Conservation (phyloP, 2,329 filamentous ascomycete species). For the Acarospora socialis region DNA sequence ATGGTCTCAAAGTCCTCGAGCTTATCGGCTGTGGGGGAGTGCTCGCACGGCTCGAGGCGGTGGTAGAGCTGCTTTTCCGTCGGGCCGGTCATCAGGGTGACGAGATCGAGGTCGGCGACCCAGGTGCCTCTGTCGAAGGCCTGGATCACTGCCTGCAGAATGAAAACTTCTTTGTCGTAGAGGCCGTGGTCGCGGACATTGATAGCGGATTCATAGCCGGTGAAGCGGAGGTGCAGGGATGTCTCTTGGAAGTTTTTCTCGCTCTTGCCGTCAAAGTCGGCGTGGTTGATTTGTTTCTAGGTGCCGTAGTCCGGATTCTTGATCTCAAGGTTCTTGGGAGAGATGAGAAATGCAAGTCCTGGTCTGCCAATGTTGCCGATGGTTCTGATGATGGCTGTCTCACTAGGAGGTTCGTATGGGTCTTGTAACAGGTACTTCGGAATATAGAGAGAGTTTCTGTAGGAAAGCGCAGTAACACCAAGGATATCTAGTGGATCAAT, state of each 20-base stretch:
- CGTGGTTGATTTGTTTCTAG: constrained; percentile 11
- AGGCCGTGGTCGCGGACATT: constrained; percentile 7
- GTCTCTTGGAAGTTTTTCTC: constrained; percentile 14
- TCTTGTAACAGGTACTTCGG: no score
- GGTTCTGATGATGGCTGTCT: no score
- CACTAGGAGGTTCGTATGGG: no score
- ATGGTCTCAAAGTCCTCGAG: no score
- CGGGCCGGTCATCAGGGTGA: no score
- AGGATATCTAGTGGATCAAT: no score
- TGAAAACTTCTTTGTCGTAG: constrained; percentile 11
- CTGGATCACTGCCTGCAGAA: constrained; percentile 13
- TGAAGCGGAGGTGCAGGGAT: constrained; percentile 16
- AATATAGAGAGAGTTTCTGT: no score
- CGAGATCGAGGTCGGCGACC: constrained; percentile 16
- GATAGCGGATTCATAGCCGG: constrained; percentile 12
- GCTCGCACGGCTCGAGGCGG: no score
- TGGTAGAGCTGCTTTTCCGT: no score
- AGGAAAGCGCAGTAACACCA: no score
- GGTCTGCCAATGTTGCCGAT: constrained; percentile 8
- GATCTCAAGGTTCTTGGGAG: constrained; percentile 1
- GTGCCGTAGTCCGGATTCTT: not conserved
- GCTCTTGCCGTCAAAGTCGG: constrained; percentile 12
- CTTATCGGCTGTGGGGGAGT: no score
- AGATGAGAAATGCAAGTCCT: constrained; percentile 7
- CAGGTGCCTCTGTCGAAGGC: constrained; percentile 14